phyloP scores from a whole-genome alignment of 306 rosid genomes.

The Glycine tomentella region DNA sequence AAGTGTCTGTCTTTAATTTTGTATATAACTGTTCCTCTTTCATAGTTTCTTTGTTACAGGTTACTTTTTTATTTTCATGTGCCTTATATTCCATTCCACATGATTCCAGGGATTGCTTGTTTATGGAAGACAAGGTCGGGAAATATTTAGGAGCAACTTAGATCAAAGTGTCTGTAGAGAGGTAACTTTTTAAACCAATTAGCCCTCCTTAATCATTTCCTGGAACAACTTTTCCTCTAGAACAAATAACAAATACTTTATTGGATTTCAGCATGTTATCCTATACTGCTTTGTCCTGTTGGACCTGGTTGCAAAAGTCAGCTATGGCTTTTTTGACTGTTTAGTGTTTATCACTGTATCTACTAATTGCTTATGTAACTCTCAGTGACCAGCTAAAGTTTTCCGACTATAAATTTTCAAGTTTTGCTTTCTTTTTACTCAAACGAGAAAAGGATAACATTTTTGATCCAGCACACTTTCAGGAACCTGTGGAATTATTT shows the following conservation, averaged over 20 bases:
- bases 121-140: conserved; percentile 88
- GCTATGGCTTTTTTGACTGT: no score
- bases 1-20: conserved; percentile 34
- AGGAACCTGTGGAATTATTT: neutral
- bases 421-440: conserved; percentile 19
- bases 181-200: conserved; percentile 49
- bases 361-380: no score
- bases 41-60: conserved; percentile 25
- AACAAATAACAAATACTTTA: no score
- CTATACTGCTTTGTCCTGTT: no score
- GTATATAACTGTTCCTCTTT: conserved; percentile 7
- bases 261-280: no score
- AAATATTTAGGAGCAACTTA: conserved; percentile 83
- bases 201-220: no score
- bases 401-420: neutral
- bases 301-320: no score
- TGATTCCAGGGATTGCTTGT: conserved; percentile 91
- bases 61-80: conserved; percentile 1
- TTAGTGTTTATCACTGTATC: no score
- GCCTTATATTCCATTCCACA: conserved; percentile 40
- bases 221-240: no score
- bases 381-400: conserved; percentile 27
- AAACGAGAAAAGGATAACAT: conserved; percentile 27
- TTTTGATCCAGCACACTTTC: conserved; percentile 11
- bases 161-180: conserved; percentile 79